These are phyloP conservation scores for Trichoderma gracile DNA, from an alignment of 2,329 filamentous ascomycete genomes.

Conservation along the genomic window DNA sequence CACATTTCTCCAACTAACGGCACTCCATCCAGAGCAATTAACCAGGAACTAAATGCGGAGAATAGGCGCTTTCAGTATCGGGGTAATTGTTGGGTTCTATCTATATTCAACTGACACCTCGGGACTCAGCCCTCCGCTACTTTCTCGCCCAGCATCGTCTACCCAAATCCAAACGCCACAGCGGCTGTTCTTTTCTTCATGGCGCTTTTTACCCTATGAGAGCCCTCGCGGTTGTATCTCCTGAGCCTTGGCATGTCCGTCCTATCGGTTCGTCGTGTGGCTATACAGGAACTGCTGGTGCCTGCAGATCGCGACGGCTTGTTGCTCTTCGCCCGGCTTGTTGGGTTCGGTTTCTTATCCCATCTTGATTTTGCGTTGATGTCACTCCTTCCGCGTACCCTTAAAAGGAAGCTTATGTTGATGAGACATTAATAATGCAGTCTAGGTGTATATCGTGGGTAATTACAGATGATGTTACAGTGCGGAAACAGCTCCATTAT, in stretches of 20 bases:
- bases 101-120: background rate
- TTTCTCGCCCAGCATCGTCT: background rate
- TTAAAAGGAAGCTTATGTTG: background rate
- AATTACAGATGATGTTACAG: background rate
- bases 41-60: too few relatives aligned
- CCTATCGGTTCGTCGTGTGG: background rate
- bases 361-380: background rate
- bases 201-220: background rate
- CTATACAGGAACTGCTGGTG: background rate
- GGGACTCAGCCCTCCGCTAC: background rate
- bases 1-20: too few relatives aligned
- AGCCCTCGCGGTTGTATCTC: background rate
- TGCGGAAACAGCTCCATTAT: background rate
- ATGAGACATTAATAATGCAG: background rate
- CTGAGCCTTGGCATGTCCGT: background rate
- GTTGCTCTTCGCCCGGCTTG: background rate
- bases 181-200: background rate
- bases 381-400: too few relatives aligned
- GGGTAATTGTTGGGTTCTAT: too few relatives aligned
- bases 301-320: background rate
- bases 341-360: background rate
- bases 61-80: too few relatives aligned
- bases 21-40: too few relatives aligned
- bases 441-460: background rate
- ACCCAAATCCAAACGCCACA: constrained; percentile 4